Evolutionary conservation across 306 rosid genomes (phyloP).

Genomic region (Lagenaria siceraria): DNA sequence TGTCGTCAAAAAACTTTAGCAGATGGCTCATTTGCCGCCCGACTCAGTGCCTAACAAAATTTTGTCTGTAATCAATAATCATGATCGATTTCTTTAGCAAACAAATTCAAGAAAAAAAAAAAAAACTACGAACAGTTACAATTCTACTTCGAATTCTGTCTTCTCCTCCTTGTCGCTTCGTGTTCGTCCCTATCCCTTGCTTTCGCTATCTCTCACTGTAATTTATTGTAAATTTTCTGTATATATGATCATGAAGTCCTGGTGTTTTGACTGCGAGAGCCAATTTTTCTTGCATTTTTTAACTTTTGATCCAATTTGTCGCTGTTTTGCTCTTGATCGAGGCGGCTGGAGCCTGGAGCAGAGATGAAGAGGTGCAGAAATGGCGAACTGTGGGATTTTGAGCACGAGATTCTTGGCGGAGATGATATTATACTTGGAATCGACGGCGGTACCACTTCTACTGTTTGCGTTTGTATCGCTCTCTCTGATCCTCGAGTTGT

Average conservation of each 20-base stretch:
- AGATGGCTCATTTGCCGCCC: slow-evolving; percentile 13
- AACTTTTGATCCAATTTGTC: background rate
- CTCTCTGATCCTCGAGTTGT: slow-evolving; percentile 29
- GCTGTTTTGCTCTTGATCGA: slow-evolving; percentile 2
- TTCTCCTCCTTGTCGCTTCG: slow-evolving; percentile 3
- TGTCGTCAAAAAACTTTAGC: background rate
- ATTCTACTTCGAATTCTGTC: background rate
- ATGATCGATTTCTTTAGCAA: background rate
- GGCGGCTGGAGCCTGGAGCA: background rate
- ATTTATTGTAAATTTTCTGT: background rate
- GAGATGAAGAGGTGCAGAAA: slow-evolving; percentile 59
- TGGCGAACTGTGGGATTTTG: slow-evolving; percentile 78
- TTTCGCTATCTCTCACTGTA: background rate
- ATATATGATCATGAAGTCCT: background rate
- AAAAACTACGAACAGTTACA: background rate
- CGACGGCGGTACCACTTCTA: slow-evolving; percentile 85
- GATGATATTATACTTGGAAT: slow-evolving; percentile 52
- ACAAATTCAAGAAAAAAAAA: background rate
- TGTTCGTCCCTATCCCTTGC: slow-evolving; percentile 10
- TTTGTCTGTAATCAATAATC: background rate
- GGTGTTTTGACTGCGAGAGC: background rate
- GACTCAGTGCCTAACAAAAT: background rate
- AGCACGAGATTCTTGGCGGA: slow-evolving; percentile 38
- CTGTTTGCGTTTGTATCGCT: slow-evolving; percentile 74
- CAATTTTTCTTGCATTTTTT: background rate